Base-by-base conservation (phyloP, 2,329 filamentous ascomycete genomes). In the Pseudogymnoascus verrucosus region DNA sequence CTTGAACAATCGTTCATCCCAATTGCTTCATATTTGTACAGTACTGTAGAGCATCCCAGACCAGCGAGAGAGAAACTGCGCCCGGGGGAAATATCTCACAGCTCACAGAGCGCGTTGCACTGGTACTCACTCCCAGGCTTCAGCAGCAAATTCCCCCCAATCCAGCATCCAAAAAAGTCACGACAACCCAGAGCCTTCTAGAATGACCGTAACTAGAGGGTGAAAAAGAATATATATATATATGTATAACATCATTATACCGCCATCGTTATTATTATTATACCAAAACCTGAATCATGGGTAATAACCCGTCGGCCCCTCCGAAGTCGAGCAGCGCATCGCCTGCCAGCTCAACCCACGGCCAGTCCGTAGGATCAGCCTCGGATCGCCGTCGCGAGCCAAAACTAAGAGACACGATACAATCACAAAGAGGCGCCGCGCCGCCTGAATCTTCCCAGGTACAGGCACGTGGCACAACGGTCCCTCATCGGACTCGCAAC, bases 361-460 rank as follows among this genome's bases (percentile, higher is more conserved):
- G 69, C 63, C 66, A 71, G 60, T 66, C 69, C 51, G 64, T 61
- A 64, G 57, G 42, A 67, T 64, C 67, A 65, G 42, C 66, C 40
- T 64, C 67, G 21, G 70, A 69, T 61, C 67, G 69, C 51, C 71
- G 68, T 62, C 71, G 70, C 70, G 78, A 80, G 68, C 77, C 77
- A 67, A 78, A 78, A 74, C 81, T 82, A 70, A 82, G 82, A 71
- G 81, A 84, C 71, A 78, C 82, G 65, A 79, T 82, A 67, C 82
- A 84, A 68, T 77, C 79, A 66, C 82, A 83, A 68, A 79, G 71
- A 78, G 82, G 80, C 65, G 81, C 80, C 69, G 84, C 82, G 63
- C 84, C 84, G 60, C 85, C 85, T 65, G 85, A 87, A 75, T 80
- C 82, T 62, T 86, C 85, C 61, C 79, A 84, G 66, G 80, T 84